Evolutionary conservation across 1,139 yeast species (phyloP).

Genomic region (Hansenula anomala): DNA sequence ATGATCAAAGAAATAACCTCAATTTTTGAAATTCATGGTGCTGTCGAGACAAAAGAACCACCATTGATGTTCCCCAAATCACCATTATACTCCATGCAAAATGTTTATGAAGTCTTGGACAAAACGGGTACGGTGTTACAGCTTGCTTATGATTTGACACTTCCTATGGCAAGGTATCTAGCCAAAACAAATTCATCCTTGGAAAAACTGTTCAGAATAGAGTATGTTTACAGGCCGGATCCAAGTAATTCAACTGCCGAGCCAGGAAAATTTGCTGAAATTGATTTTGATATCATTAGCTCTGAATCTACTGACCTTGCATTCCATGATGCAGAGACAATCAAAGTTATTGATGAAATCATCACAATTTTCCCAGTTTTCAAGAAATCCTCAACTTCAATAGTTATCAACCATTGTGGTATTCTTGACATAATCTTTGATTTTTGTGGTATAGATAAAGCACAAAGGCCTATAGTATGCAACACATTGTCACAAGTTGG

Average conservation of each 20-base stretch:
- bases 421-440: constrained; percentile 71
- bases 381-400: constrained; percentile 44
- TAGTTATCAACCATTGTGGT: constrained; percentile 76
- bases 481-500: constrained; percentile 74
- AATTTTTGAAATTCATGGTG: constrained; percentile 80
- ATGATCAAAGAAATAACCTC: constrained; percentile 52
- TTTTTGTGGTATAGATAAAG: constrained; percentile 71
- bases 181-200: constrained; percentile 56
- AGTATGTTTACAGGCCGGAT: constrained; percentile 73
- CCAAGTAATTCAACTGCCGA: constrained; percentile 52
- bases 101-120: constrained; percentile 77
- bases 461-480: constrained; percentile 64
- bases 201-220: constrained; percentile 68
- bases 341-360: constrained; percentile 76
- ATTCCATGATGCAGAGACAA: constrained; percentile 79
- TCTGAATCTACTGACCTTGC: constrained; percentile 41
- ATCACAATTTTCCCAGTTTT: constrained; percentile 62
- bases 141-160: constrained; percentile 80
- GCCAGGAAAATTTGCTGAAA: constrained; percentile 75
- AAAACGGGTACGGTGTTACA: constrained; percentile 83
- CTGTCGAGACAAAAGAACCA: constrained; percentile 63
- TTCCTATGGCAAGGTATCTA: constrained; percentile 82
- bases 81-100: constrained; percentile 57
- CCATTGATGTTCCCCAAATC: constrained; percentile 76
- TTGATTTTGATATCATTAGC: constrained; percentile 79